These are phyloP conservation scores for Suillus ampliporus DNA, from an alignment of 768 basidiomycete genomes.

Conservation along the genomic window DNA sequence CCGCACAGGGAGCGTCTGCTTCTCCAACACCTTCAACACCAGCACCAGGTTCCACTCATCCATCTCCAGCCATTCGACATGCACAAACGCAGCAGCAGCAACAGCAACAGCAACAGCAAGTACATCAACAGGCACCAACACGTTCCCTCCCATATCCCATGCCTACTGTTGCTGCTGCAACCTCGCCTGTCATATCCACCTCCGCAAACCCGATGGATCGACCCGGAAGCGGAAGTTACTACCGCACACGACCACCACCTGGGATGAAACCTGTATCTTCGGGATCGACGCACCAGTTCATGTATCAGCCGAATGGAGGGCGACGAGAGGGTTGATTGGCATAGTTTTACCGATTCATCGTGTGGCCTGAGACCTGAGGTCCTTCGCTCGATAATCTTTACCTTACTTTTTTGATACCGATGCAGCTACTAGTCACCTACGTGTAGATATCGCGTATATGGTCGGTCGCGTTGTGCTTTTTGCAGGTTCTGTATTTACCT, in stretches of 20 bases:
- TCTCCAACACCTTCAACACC: constrained; percentile 42
- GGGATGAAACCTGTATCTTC: constrained; percentile 29
- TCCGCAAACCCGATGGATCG: constrained; percentile 44
- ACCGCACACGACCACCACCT: constrained; percentile 56
- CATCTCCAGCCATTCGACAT: constrained; percentile 41
- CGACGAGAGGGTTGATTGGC: constrained; percentile 28
- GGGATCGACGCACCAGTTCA: constrained; percentile 47
- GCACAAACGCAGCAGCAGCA: constrained; percentile 36
- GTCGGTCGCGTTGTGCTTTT: constrained; percentile 7
- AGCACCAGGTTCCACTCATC: constrained; percentile 34
- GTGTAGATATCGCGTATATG: constrained; percentile 7
- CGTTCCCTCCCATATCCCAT: constrained; percentile 66
- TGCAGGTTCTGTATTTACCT: constrained; percentile 5
- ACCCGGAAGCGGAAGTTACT: constrained; percentile 44
- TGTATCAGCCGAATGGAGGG: constrained; percentile 51
- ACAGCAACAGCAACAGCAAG: constrained; percentile 8
- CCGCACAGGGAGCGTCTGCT: constrained; percentile 33
- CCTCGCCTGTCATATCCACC: constrained; percentile 57
- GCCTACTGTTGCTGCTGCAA: constrained; percentile 70
- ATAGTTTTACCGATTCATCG: constrained; percentile 13
- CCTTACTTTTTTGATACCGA: constrained; percentile 7
- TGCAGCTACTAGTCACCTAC: background rate
- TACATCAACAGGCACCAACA: constrained; percentile 30
- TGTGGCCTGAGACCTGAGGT: background rate
- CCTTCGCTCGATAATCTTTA: background rate